Conservation (phyloP, 2,329 filamentous ascomycete species). For the Diaporthe citrichinensis region DNA sequence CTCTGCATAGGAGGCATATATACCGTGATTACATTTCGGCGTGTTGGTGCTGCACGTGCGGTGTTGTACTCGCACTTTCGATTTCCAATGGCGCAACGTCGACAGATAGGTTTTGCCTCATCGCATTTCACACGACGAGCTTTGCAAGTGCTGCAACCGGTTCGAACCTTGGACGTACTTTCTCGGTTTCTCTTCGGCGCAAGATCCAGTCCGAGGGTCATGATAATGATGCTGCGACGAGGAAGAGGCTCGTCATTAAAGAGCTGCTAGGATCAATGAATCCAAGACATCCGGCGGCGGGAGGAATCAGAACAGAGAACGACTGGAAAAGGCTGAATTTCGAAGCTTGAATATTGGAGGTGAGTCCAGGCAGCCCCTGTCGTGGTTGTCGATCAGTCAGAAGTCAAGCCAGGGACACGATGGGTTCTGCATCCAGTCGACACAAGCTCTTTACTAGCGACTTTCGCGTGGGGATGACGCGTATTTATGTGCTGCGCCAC, state of each 20-base stretch:
- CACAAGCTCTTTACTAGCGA: no score
- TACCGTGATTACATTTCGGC: neutral
- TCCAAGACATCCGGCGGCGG: neutral
- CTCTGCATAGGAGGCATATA: neutral
- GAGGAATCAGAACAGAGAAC: neutral
- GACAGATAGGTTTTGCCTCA: constrained; percentile 23
- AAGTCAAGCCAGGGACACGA: neutral
- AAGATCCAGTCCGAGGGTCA: neutral
- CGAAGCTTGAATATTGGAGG: neutral
- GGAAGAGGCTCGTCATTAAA: neutral
- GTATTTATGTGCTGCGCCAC: neutral
- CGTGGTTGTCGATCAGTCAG: neutral
- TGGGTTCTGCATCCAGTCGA: neutral
- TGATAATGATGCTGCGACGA: neutral
- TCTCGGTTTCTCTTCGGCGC: constrained; percentile 10
- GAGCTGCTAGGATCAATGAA: neutral
- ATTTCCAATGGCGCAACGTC: neutral
- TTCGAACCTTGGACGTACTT: constrained; percentile 24
- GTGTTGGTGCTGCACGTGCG: neutral
- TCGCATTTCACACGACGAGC: constrained; percentile 29
- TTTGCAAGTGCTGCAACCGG: constrained; percentile 15
- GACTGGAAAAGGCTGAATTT: neutral
- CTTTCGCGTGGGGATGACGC: neutral
- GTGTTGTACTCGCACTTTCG: neutral
- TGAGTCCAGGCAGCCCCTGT: neutral